Conservation (phyloP, 31 red algal genomes). For the Porphyra umbilicalis region DNA sequence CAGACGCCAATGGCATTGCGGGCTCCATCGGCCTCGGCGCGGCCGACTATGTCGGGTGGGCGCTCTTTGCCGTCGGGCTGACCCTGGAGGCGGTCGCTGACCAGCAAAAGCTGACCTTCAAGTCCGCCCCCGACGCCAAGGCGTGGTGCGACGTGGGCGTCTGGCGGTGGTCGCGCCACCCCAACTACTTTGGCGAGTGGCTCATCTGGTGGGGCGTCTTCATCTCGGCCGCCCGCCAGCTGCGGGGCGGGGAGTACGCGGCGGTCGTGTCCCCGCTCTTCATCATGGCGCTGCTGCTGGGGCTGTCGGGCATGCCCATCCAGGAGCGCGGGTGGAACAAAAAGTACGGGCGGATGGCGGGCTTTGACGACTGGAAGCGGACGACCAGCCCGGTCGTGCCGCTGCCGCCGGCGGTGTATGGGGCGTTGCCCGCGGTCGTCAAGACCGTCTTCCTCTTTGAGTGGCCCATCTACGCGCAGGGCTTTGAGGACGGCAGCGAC, state of each 20-base stretch:
- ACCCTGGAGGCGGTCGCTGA: conserved; percentile 80
- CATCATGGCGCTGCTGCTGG: conserved; percentile 83
- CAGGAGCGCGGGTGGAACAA: conserved; percentile 69
- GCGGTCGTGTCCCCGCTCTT: conserved; percentile 83
- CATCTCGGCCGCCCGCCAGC: conserved; percentile 37
- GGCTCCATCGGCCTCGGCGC: conserved; percentile 11
- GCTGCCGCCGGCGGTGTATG: conserved; percentile 63
- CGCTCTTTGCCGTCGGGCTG: conserved; percentile 58
- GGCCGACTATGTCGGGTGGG: conserved; percentile 82
- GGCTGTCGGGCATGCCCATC: conserved; percentile 86
- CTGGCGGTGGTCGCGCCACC: conserved; percentile 84
- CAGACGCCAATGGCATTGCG: conserved; percentile 10
- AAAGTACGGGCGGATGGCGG: conserved; percentile 43
- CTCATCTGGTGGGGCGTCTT: conserved; percentile 87
- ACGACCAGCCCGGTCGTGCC: conserved; percentile 76
- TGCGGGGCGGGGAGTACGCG: conserved; percentile 29
- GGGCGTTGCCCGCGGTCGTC: conserved; percentile 18
- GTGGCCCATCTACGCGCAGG: conserved; percentile 46
- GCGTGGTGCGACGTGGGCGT: conserved; percentile 79
- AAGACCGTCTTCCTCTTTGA: conserved; percentile 80
- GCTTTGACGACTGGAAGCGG: conserved; percentile 59
- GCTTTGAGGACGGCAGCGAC: neutral
- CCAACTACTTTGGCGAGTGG: conserved; percentile 98
- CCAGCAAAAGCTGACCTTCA: conserved; percentile 74
- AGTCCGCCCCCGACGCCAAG: conserved; percentile 24